Percentiles rank a stretch among this genome's conserved stretches.
phyloP scores from a whole-genome alignment of 306 rosid genomes.

The Citrullus amarus region DNA sequence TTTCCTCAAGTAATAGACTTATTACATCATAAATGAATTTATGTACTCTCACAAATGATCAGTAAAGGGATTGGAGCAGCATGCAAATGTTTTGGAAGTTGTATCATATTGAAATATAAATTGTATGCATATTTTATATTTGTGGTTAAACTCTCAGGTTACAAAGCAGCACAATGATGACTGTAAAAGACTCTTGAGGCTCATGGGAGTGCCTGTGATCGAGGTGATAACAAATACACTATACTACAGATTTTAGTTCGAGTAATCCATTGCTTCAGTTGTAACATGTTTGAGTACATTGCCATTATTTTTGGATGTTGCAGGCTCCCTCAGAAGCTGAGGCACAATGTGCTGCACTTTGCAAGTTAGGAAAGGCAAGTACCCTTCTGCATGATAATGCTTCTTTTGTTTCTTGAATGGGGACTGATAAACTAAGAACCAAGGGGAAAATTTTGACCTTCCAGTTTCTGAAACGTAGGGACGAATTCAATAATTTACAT shows the following conservation, averaged over 20 bases:
- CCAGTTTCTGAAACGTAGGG: background rate
- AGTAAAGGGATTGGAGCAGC: conserved; percentile 4
- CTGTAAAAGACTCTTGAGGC: conserved; percentile 76
- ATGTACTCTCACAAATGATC: background rate
- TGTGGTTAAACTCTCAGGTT: conserved; percentile 42
- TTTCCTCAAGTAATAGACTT: background rate
- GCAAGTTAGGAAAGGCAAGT: conserved; percentile 85
- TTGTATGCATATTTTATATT: conserved; percentile 7
- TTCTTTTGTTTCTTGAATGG: background rate
- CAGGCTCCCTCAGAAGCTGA: conserved; percentile 99
- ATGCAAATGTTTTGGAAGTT: background rate
- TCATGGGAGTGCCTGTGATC: conserved; percentile 95
- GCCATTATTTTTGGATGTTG: conserved; percentile 18
- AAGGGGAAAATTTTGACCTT: background rate
- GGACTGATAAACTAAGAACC: background rate
- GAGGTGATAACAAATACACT: conserved; percentile 42
- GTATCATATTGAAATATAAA: background rate
- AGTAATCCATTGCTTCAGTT: background rate
- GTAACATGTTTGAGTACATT: background rate
- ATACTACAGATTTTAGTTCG: conserved; percentile 2
- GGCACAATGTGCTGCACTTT: conserved; percentile 94
- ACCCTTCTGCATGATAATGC: background rate
- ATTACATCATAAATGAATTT: background rate
- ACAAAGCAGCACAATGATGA: conserved; percentile 94
- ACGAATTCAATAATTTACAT: background rate